These are phyloP conservation scores for Fusarium hostae DNA, from an alignment of 2,329 filamentous ascomycete genomes.

Conservation along the genomic window DNA sequence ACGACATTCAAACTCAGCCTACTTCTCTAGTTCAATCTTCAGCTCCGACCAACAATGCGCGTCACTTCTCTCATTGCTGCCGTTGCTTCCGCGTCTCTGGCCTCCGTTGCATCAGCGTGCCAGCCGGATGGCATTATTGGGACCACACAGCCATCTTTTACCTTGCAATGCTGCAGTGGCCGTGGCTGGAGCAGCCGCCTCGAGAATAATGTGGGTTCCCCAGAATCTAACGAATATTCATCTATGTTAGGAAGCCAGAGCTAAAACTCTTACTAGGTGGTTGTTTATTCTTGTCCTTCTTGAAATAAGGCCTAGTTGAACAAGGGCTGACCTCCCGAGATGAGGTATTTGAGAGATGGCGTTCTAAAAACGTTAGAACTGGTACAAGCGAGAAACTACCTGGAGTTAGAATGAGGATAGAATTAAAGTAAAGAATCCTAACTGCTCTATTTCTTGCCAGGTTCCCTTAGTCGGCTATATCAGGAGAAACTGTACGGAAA, in stretches of 20 bases:
- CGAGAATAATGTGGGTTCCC: not conserved
- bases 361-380: too few relatives aligned
- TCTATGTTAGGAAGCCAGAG: too few relatives aligned
- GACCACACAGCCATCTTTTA: accelerated
- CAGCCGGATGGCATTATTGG: not conserved
- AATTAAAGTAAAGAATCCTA: too few relatives aligned
- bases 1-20: not conserved
- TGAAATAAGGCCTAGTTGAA: not conserved
- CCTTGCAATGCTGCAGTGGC: not conserved
- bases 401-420: too few relatives aligned
- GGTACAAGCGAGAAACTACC: too few relatives aligned
- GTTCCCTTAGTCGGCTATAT: too few relatives aligned
- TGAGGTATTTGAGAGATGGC: too few relatives aligned
- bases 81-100: not conserved
- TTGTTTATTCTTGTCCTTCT: not conserved
- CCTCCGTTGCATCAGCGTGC: not conserved
- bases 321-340: too few relatives aligned
- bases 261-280: accelerated
- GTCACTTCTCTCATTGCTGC: not conserved
- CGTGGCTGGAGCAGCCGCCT: not conserved
- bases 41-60: accelerated
- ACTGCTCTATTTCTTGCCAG: too few relatives aligned
- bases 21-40: not conserved
- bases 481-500: too few relatives aligned
- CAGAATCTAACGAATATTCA: accelerated